phyloP scores from a whole-genome alignment of 805 yeast genomes.

The Pichia californica region DNA sequence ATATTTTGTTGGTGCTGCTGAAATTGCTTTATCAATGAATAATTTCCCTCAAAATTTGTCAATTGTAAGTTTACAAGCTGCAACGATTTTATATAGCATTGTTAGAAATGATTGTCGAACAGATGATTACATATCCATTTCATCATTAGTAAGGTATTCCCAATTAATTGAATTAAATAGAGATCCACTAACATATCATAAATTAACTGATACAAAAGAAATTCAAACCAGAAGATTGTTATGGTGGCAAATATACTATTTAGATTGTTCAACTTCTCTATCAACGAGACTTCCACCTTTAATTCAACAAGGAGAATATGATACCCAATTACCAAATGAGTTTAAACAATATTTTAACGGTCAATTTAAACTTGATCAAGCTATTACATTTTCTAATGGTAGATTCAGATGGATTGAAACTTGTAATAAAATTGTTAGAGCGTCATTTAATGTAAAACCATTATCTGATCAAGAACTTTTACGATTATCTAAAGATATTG shows the following conservation, averaged over 20 bases:
- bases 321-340: conserved; percentile 50
- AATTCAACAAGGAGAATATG: conserved; percentile 46
- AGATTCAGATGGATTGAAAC: conserved; percentile 38
- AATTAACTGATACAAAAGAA: conserved; percentile 39
- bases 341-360: conserved; percentile 21
- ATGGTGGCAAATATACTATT: conserved; percentile 60
- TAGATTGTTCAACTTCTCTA: conserved; percentile 51
- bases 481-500: conserved; percentile 9
- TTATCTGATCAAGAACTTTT: conserved; percentile 6
- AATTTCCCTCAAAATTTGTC: conserved; percentile 42
- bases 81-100: conserved; percentile 41
- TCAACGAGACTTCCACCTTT: conserved; percentile 51
- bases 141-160: conserved; percentile 49
- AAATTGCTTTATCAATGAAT: conserved; percentile 43
- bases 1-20: conserved; percentile 41
- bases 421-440: conserved; percentile 16
- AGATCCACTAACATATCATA: conserved; percentile 48
- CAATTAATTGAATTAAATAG: conserved; percentile 50
- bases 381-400: conserved; percentile 44
- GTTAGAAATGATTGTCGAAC: conserved; percentile 50
- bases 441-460: conserved; percentile 8
- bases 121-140: conserved; percentile 47
- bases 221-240: conserved; percentile 46
- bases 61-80: conserved; percentile 31
- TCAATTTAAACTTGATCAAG: conserved; percentile 34